Base-by-base conservation (phyloP, 805 yeast genomes). In the Komagataella mondaviorum region DNA sequence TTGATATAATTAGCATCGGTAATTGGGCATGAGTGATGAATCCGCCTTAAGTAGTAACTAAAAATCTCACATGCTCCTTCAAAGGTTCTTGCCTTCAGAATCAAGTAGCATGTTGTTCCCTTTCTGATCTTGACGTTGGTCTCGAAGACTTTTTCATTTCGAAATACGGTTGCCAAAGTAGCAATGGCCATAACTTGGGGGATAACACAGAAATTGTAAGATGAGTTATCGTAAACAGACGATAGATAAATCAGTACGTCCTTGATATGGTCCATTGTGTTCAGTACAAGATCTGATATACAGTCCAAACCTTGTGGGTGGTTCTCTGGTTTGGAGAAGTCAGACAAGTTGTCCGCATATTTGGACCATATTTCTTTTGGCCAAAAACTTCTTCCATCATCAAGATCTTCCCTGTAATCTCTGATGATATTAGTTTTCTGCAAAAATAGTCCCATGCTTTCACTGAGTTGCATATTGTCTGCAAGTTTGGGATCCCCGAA, bases 101-200 rank as follows among this genome's bases (percentile, higher is more conserved):
- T 88, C 59, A 93, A 73, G 57, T 75, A 71, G 60, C 88, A 83
- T 0, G 98, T 84, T 39, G 85, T 79, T 10, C 96, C 96, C 69
- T 88, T 88, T 68, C 97, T 78, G 65, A 93, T 85, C 72, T 93
- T 93, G 56, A 91, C 85, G 62, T 86, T 81, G 44, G 67, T 64
- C 47, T 81, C 75, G 62, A 91, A 78, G 2, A 91, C 85, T 3
- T 70, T 61, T 3, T 84, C 83, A 69, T 93, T 93, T 63, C 85
- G 81, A 75, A 85, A 90, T 39, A 93, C 85, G 50, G 83, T 72
- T 20, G 91, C 88, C 59, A 93, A 75, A 1, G 98, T 88, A 14
- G 99, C 97, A 65, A 93, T 85, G 44, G 98, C 96, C 99, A 93
- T 93, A 17, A 91, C 97, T 70, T 93, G 99, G 17, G 99, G 99